Conservation (phyloP, 1,284 basidiomycete genomes). For the Thecaphora thlaspeos region DNA sequence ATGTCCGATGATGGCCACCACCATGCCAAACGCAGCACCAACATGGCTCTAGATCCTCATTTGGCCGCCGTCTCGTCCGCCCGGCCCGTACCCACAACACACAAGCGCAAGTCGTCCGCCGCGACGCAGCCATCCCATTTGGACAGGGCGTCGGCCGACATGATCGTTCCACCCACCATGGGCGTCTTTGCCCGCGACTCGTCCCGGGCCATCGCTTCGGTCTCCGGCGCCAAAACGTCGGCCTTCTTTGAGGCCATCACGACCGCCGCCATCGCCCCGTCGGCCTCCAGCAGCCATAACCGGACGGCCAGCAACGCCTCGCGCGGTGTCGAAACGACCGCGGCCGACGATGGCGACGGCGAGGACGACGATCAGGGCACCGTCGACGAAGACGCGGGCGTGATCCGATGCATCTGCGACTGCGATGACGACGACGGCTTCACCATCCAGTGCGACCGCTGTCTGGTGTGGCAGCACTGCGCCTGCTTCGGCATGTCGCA, state of each 20-base stretch:
- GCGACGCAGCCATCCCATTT: background rate
- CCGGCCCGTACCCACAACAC: no score
- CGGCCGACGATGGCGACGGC: slow-evolving; percentile 15
- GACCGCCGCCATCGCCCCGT: background rate
- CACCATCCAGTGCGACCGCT: slow-evolving; percentile 85
- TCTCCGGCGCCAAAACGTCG: no score
- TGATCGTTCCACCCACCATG: slow-evolving; percentile 36
- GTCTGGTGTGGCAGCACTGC: slow-evolving; percentile 85
- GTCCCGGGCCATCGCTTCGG: slow-evolving; percentile 2
- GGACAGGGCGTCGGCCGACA: background rate
- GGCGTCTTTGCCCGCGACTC: slow-evolving; percentile 36
- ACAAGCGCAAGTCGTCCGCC: no score
- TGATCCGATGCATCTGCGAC: slow-evolving; percentile 68
- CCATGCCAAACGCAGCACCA: no score
- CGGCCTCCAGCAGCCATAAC: no score
- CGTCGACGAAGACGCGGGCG: slow-evolving; percentile 46
- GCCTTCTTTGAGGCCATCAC: no score
- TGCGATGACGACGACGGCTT: slow-evolving; percentile 79
- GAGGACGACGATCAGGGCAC: slow-evolving; percentile 46
- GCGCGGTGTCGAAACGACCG: background rate
- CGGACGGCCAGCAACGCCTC: no score
- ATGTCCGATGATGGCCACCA: no score
- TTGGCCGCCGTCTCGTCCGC: no score
- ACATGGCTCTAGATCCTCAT: no score
- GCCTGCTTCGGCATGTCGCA: slow-evolving; percentile 70